A percentile compares a stretch with the other conserved stretches of the same genome.
Evolutionary conservation across 805 yeast genomes (phyloP).

Genomic region (Tetrapisispora nanseiensis): DNA sequence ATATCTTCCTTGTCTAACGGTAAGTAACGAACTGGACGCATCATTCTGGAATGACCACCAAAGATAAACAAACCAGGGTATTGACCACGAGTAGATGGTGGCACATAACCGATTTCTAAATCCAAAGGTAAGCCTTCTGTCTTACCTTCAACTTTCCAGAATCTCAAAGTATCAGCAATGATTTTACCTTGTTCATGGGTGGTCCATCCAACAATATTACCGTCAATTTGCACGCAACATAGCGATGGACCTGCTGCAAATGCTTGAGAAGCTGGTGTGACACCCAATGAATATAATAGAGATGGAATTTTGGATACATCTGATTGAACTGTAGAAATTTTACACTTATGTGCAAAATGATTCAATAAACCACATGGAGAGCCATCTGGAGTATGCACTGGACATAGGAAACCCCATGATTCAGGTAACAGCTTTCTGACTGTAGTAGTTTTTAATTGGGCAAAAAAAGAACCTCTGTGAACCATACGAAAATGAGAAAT

Average conservation of each 20-base stretch:
- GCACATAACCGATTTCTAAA: slow-evolving; percentile 90
- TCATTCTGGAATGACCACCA: slow-evolving; percentile 90
- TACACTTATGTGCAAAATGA: slow-evolving; percentile 93
- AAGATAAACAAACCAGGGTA: slow-evolving; percentile 91
- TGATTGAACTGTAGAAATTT: slow-evolving; percentile 63
- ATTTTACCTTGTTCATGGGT: slow-evolving; percentile 78
- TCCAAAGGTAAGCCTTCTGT: slow-evolving; percentile 67
- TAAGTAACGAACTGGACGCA: slow-evolving; percentile 87
- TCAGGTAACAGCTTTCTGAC: slow-evolving; percentile 94
- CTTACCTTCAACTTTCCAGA: slow-evolving; percentile 80
- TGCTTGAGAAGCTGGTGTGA: slow-evolving; percentile 60
- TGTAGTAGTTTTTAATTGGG: slow-evolving; percentile 93
- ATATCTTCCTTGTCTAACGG: slow-evolving; percentile 77
- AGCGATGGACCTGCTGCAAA: slow-evolving; percentile 80
- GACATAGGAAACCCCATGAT: slow-evolving; percentile 98
- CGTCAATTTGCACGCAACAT: slow-evolving; percentile 90
- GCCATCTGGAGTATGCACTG: slow-evolving; percentile 99
- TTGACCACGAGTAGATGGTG: slow-evolving; percentile 92
- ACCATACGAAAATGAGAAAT: slow-evolving; percentile 99
- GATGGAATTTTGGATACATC: slow-evolving; percentile 67
- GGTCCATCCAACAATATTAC: slow-evolving; percentile 88
- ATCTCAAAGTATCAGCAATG: slow-evolving; percentile 83
- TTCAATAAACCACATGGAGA: slow-evolving; percentile 97
- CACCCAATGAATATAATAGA: slow-evolving; percentile 64
- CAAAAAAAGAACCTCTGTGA: slow-evolving; percentile 98